phyloP scores from a whole-genome alignment of 83 land plant species.

The Picea engelmannii region DNA sequence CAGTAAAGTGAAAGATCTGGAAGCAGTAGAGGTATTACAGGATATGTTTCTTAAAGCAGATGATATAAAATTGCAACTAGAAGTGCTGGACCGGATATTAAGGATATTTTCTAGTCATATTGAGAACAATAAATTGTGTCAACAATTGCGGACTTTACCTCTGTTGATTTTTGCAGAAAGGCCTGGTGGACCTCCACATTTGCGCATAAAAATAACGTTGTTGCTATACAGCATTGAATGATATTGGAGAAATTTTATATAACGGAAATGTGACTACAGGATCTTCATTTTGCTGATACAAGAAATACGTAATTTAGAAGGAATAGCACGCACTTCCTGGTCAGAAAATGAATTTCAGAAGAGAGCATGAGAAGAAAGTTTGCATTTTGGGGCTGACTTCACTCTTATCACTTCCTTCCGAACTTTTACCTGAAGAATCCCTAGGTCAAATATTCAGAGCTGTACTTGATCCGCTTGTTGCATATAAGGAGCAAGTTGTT shows the following conservation, averaged over 20 bases:
- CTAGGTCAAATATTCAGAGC: constrained; percentile 84
- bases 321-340: constrained; percentile 55
- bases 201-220: no score
- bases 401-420: constrained; percentile 68
- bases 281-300: no score
- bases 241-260: no score
- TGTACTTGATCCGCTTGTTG: constrained; percentile 79
- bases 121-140: constrained; percentile 93
- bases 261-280: no score
- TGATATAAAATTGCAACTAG: constrained; percentile 70
- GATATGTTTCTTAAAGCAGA: constrained; percentile 92
- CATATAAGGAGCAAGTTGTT: constrained; percentile 90
- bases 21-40: constrained; percentile 93
- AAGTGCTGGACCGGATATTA: constrained; percentile 91
- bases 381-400: constrained; percentile 95
- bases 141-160: constrained; percentile 85
- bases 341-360: constrained; percentile 70
- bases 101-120: constrained; percentile 88
- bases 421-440: constrained; percentile 75
- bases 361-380: constrained; percentile 98
- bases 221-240: no score
- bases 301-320: constrained; percentile 38
- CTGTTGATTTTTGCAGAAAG: constrained; percentile 51
- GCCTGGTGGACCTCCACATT: no score
- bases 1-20: constrained; percentile 81